Evolutionary conservation across 2,329 filamentous ascomycete genomes (phyloP).

Genomic region (Cytospora chrysosperma): DNA sequence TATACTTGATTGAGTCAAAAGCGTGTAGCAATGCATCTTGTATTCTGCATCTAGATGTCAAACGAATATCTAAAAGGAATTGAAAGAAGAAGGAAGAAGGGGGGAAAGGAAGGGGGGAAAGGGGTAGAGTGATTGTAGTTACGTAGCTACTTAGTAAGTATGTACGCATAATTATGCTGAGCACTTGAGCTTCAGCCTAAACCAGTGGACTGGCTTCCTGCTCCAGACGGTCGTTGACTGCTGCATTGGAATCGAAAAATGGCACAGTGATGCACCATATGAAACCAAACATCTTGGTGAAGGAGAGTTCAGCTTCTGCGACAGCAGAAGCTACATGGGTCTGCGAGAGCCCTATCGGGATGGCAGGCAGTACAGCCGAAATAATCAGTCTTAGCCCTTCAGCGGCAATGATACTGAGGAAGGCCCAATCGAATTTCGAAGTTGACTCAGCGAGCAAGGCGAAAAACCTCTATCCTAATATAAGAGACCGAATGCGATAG

Average conservation of each 20-base stretch:
- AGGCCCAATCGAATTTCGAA: not conserved
- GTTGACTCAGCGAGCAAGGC: not conserved
- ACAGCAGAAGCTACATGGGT: conserved; percentile 32
- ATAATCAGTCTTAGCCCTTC: conserved; percentile 31
- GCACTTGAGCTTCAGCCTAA: no score
- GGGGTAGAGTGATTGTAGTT: no score
- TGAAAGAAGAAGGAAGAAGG: no score
- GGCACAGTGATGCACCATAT: conserved; percentile 40
- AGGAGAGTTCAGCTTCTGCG: conserved; percentile 35
- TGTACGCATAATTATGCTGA: no score
- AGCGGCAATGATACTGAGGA: not conserved
- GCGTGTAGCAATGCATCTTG: no score
- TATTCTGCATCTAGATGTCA: no score
- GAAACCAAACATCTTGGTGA: conserved; percentile 39
- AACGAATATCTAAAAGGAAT: no score
- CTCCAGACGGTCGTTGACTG: not conserved
- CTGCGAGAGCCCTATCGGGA: conserved; percentile 32
- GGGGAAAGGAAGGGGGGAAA: no score
- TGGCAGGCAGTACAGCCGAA: conserved; percentile 37
- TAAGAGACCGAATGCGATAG: not conserved
- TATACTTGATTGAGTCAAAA: no score
- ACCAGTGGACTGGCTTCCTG: not conserved
- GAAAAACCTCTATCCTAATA: not conserved
- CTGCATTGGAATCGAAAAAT: conserved; percentile 34
- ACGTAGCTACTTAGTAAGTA: no score